Base-by-base conservation (phyloP, 78 protist species). In the Goniomonas avonlea region DNA sequence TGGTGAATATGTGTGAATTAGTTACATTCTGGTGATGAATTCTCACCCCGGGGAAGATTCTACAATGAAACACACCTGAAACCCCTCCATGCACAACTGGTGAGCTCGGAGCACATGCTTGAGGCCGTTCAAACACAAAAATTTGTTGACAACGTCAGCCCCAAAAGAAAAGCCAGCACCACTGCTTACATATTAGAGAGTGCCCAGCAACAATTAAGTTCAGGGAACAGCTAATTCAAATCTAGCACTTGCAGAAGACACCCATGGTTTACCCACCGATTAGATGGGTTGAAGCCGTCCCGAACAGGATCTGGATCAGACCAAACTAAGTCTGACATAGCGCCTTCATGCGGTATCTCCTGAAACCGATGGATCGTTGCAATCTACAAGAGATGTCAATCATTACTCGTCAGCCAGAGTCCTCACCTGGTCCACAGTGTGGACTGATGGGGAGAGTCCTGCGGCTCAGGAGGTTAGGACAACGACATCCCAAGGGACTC, bases 241-340 rank as follows among this genome's bases (percentile, higher is more conserved):
- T n/a, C n/a, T n/a, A n/a, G n/a, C n/a, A n/a, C n/a, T n/a, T n/a
- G n/a, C n/a, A n/a, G n/a, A n/a, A n/a, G n/a, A n/a, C n/a, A n/a
- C n/a, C n/a, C n/a, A n/a, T n/a, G n/a, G n/a, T n/a, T n/a, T n/a
- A n/a, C n/a, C n/a, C n/a, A n/a, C n/a, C n/a, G n/a, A n/a, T n/a
- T n/a, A n/a, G n/a, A n/a, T n/a, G n/a, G n/a, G n/a, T n/a, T n/a
- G n/a, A n/a, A n/a, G n/a, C n/a, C n/a, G n/a, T n/a, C n/a, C n/a
- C 83, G 40, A 38, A 76, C 81, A 35, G 77, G 73, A 48, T 77
- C 84, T 11, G 91, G 91, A 41, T 88, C 90, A 1, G 78, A 41
- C 95, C 95, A 91, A 69, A 90, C 15, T 25, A 91, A 58, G 81
- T 91, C 95, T 41, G 88, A 34, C 65, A 91, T 27, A 0, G 86